These are phyloP conservation scores for Trichoderma aggressivum DNA, from an alignment of 2,329 filamentous ascomycete species.

Conservation along the genomic window DNA sequence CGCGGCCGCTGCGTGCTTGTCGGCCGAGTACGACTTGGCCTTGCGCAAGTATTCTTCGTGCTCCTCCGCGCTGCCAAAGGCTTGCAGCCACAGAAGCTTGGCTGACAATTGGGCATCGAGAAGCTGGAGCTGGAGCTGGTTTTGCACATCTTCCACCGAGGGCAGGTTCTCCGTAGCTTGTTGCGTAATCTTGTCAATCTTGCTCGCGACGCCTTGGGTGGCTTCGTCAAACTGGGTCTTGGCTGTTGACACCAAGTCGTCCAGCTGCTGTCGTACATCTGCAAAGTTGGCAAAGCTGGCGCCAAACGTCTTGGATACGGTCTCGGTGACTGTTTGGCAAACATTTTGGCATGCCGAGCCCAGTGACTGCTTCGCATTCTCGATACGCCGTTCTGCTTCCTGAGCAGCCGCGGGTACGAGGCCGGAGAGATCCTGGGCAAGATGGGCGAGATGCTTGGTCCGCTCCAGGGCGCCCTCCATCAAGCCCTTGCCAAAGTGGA, in stretches of 20 bases:
- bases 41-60: constrained; percentile 46
- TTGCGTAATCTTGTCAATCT: constrained; percentile 21
- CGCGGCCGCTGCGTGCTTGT: constrained; percentile 34
- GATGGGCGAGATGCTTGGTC: constrained; percentile 41
- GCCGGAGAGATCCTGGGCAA: constrained; percentile 42
- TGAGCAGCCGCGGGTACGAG: constrained; percentile 39
- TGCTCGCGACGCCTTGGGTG: constrained; percentile 22
- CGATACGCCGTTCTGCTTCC: constrained; percentile 38
- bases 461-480: constrained; percentile 44
- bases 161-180: constrained; percentile 24
- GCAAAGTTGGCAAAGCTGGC: constrained; percentile 23
- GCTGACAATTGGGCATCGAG: constrained; percentile 54
- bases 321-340: constrained; percentile 28
- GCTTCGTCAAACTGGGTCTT: constrained; percentile 22
- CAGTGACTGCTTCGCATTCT: constrained; percentile 33
- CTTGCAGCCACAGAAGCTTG: constrained; percentile 55
- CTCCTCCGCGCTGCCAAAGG: constrained; percentile 49
- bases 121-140: constrained; percentile 44
- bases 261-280: constrained; percentile 26
- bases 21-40: constrained; percentile 42
- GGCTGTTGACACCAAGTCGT: constrained; percentile 22
- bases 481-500: constrained; percentile 55
- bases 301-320: constrained; percentile 25
- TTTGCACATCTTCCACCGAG: constrained; percentile 30
- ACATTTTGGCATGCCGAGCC: constrained; percentile 31